phyloP scores from a whole-genome alignment of 768 basidiomycete species.

The Russula emetica region DNA sequence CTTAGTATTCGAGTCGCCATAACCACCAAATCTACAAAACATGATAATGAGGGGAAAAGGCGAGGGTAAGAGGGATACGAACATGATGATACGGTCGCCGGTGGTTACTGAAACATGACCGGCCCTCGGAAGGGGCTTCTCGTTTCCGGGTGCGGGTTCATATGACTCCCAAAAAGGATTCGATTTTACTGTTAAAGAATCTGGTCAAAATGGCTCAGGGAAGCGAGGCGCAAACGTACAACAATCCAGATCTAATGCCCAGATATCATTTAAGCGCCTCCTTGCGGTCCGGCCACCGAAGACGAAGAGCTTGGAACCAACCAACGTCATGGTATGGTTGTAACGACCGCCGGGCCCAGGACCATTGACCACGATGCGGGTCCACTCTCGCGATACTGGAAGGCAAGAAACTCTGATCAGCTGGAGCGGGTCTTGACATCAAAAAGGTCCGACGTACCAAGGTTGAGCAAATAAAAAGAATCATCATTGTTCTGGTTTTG shows the following conservation, averaged over 20 bases:
- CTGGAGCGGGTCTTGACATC: not conserved
- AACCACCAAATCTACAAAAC: slow-evolving; percentile 63
- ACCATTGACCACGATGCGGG: slow-evolving; percentile 61
- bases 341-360: slow-evolving; percentile 79
- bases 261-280: slow-evolving; percentile 76
- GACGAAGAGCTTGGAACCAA: slow-evolving; percentile 84
- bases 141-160: slow-evolving; percentile 56
- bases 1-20: slow-evolving; percentile 92
- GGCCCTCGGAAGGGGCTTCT: slow-evolving; percentile 75
- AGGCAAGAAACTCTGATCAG: not conserved
- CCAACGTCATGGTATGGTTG: slow-evolving; percentile 92
- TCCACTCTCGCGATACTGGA: slow-evolving; percentile 92
- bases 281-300: slow-evolving; percentile 91
- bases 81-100: no score
- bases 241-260: slow-evolving; percentile 93
- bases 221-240: slow-evolving; percentile 47
- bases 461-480: slow-evolving; percentile 86
- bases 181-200: slow-evolving; percentile 57
- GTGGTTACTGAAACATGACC: slow-evolving; percentile 57
- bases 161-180: slow-evolving; percentile 54
- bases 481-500: slow-evolving; percentile 83
- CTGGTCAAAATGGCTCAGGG: slow-evolving; percentile 16
- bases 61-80: no score
- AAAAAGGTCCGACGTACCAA: slow-evolving; percentile 53
- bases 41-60: no score